Evolutionary conservation across 192 early-diverging fungal species (phyloP).

Genomic region (Neocallimastix lanati): DNA sequence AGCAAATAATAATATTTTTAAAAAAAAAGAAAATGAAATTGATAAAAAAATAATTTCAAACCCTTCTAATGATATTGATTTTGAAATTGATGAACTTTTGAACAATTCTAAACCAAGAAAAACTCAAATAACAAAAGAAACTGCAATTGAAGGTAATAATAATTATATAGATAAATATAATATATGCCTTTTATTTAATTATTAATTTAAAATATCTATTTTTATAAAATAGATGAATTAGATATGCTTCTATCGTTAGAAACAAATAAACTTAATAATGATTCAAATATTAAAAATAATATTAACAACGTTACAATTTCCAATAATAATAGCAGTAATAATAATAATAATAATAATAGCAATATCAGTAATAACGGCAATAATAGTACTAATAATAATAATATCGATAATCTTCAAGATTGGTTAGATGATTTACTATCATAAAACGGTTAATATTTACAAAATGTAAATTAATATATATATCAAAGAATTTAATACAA

Average conservation of each 20-base stretch:
- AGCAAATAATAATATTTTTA: no score
- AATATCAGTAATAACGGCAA: neutral
- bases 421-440: neutral
- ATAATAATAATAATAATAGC: neutral
- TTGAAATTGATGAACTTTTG: neutral
- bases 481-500: no score
- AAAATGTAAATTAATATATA: no score
- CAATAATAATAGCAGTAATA: neutral
- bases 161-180: neutral
- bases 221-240: neutral
- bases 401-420: neutral
- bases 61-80: neutral
- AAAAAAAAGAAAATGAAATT: no score
- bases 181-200: no score
- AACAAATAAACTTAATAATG: neutral
- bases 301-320: neutral
- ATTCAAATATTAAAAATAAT: neutral
- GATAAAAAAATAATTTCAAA: no score
- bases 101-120: neutral
- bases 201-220: neutral
- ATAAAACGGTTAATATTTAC: neutral
- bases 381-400: neutral
- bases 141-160: neutral
- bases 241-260: neutral
- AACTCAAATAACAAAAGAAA: neutral